Base-by-base conservation (phyloP, 179 eudicot species). In the Kewa caespitosa region DNA sequence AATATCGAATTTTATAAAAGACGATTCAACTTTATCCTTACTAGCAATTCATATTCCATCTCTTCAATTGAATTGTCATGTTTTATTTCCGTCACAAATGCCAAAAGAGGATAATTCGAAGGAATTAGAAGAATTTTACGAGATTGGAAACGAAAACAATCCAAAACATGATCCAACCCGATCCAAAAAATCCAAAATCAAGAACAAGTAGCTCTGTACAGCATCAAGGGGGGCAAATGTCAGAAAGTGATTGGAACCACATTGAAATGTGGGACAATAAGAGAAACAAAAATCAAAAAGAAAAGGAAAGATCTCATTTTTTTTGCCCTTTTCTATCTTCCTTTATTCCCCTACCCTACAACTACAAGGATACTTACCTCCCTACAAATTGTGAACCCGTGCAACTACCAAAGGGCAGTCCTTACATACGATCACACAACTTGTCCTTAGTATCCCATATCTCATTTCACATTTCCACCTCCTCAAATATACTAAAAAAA, bases 301-400 rank as follows among this genome's bases (percentile, higher is more conserved):
- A 9, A 39, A 33, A 79, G 43, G 61, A 62, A 70, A 63, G 28
- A 10, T 8, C 13, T 23, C 57, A 42, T 66, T 34, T 38, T 38
- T 62, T 33, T 34, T 43, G 54, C 13, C 33, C 37, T 67, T 32
- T 67, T 23, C 63, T 48, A 48, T 31, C 30, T 42, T 30, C 36
- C 33, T 20, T 63, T 73, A 52, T 34, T 25, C 38, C 20, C 38
- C 20, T 73, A n/a, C 18, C 33, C 22, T 14, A 32, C 27, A 14
- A 59, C 64, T 1, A 59, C 5, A 14, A 59, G 8, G 23, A 11
- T 57, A 6, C 50, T 42, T 71, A 64, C 50, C 42, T 13, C 60
- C 63, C 34, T 73, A 61, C 61, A 74, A 37, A 71, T 72, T 43
- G 72, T 70, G 79, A 74, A 60, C 70, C 82, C 79, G 75, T 78